phyloP scores from a whole-genome alignment of 169 alveolate genomes.

The Cryptosporidium ryanae region DNA sequence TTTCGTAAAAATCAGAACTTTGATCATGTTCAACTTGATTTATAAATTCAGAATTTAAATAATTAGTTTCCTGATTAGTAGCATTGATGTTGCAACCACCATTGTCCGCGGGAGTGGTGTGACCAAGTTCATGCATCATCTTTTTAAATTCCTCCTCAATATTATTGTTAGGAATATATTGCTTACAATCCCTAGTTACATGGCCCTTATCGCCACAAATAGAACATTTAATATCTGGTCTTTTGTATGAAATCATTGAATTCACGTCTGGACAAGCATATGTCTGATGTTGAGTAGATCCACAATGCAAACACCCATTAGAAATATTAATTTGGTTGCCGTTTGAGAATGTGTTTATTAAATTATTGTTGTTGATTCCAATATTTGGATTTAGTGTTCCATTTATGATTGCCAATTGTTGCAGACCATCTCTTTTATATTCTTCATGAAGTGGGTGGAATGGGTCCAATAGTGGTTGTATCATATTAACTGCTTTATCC shows the following conservation, averaged over 20 bases:
- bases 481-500: slow-evolving; percentile 84
- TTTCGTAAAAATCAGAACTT: background rate
- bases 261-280: slow-evolving; percentile 60
- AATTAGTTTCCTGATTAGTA: background rate
- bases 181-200: slow-evolving; percentile 89
- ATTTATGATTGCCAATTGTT: slow-evolving; percentile 88
- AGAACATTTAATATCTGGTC: slow-evolving; percentile 83
- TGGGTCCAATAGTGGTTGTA: slow-evolving; percentile 89
- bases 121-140: slow-evolving; percentile 66
- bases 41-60: too few relatives aligned
- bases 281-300: slow-evolving; percentile 69
- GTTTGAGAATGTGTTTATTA: slow-evolving; percentile 35
- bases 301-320: slow-evolving; percentile 61
- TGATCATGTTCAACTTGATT: background rate
- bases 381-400: slow-evolving; percentile 76
- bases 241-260: slow-evolving; percentile 73
- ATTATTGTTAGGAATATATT: slow-evolving; percentile 66
- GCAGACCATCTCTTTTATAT: slow-evolving; percentile 85
- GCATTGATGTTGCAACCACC: background rate
- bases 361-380: background rate
- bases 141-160: slow-evolving; percentile 62
- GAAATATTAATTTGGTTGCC: slow-evolving; percentile 5
- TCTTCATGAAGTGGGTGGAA: slow-evolving; percentile 89
- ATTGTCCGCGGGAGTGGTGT: background rate
- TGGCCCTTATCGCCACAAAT: slow-evolving; percentile 93